A percentile compares a stretch with the other conserved stretches of the same genome.
Evolutionary conservation across 2,329 filamentous ascomycete genomes (phyloP).

Genomic region (Aspergillus oerlinghausenensis): DNA sequence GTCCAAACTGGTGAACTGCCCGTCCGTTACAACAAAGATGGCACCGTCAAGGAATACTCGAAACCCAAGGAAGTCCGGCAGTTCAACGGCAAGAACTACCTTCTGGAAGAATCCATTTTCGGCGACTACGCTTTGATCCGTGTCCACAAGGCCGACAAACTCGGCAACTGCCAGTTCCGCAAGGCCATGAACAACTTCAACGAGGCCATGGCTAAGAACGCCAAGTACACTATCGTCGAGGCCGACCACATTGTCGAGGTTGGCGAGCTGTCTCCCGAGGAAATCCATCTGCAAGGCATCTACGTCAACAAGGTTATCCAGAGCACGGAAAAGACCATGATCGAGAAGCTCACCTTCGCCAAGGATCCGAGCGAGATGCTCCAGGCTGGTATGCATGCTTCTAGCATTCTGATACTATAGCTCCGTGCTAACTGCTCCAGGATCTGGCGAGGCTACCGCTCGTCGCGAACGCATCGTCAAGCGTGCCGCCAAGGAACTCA

Average conservation of each 20-base stretch:
- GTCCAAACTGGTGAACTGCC: slow-evolving; percentile 50
- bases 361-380: slow-evolving; percentile 55
- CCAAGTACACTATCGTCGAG: slow-evolving; percentile 73
- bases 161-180: slow-evolving; percentile 76
- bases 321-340: slow-evolving; percentile 64
- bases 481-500: slow-evolving; percentile 74
- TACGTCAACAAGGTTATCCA: slow-evolving; percentile 78
- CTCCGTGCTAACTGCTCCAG: slow-evolving; percentile 5
- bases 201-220: slow-evolving; percentile 75
- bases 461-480: slow-evolving; percentile 78
- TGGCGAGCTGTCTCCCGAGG: slow-evolving; percentile 67
- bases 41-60: slow-evolving; percentile 66
- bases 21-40: slow-evolving; percentile 81
- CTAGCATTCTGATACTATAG: slow-evolving; percentile 18
- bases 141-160: slow-evolving; percentile 70
- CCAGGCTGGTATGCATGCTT: slow-evolving; percentile 48
- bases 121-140: slow-evolving; percentile 75
- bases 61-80: slow-evolving; percentile 65
- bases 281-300: slow-evolving; percentile 77
- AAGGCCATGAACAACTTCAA: slow-evolving; percentile 71
- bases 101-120: slow-evolving; percentile 71
- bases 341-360: slow-evolving; percentile 75
- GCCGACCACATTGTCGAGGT: slow-evolving; percentile 77
- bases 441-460: slow-evolving; percentile 57
- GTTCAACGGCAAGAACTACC: slow-evolving; percentile 67